Conservation (phyloP, 2,329 filamentous ascomycete genomes). For the Fusarium algeriense region DNA sequence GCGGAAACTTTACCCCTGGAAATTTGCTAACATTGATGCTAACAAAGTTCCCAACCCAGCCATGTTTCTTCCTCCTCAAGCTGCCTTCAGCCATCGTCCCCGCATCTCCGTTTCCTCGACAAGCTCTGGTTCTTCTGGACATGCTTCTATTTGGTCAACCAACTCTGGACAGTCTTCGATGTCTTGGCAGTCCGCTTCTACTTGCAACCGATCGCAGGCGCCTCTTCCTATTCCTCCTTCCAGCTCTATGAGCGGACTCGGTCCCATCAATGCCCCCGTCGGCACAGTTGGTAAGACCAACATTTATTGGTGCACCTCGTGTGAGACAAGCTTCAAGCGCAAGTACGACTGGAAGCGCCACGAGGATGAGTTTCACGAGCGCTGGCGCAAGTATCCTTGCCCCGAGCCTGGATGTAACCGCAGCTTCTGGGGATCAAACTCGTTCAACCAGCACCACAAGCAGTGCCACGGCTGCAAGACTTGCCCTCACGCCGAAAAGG, state of each 20-base stretch:
- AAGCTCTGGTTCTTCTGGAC: conserved; percentile 63
- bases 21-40: conserved; percentile 26
- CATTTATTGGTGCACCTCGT: conserved; percentile 69
- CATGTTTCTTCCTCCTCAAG: conserved; percentile 53
- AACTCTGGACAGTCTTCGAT: conserved; percentile 56
- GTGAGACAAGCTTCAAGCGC: conserved; percentile 74
- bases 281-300: conserved; percentile 55
- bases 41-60: conserved; percentile 40
- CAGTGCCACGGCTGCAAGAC: conserved; percentile 74
- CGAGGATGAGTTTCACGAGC: conserved; percentile 77
- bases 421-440: conserved; percentile 76
- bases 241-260: conserved; percentile 50
- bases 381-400: conserved; percentile 75
- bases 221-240: conserved; percentile 54
- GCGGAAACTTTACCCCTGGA: background rate
- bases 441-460: conserved; percentile 76
- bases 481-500: conserved; percentile 73
- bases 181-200: conserved; percentile 54
- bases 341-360: conserved; percentile 79
- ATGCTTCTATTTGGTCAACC: conserved; percentile 61
- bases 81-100: conserved; percentile 57
- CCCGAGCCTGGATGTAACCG: conserved; percentile 73
- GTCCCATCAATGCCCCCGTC: conserved; percentile 44
- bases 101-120: conserved; percentile 64
- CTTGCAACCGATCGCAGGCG: conserved; percentile 52